Evolutionary conservation across 805 yeast genomes (phyloP).

Genomic region (Vanderwaltozyma yarrowii): DNA sequence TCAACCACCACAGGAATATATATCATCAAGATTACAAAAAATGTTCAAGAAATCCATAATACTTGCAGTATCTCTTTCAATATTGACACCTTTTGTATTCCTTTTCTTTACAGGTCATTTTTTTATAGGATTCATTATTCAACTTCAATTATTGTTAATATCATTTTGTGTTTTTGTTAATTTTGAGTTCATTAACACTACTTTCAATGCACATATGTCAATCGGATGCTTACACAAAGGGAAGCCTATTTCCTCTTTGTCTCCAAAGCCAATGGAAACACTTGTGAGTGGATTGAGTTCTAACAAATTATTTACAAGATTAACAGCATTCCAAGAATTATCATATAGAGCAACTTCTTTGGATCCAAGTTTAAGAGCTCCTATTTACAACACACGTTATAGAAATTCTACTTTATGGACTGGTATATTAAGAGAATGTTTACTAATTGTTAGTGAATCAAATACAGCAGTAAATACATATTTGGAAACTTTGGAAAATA

Average conservation of each 20-base stretch:
- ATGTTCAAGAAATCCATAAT: constrained; percentile 29
- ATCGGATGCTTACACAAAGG: constrained; percentile 65
- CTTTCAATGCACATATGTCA: constrained; percentile 55
- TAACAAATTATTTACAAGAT: constrained; percentile 37
- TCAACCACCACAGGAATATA: constrained; percentile 30
- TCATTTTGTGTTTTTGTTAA: constrained; percentile 29
- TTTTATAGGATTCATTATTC: constrained; percentile 23
- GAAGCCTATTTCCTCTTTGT: constrained; percentile 44
- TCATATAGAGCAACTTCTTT: constrained; percentile 49
- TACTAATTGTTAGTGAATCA: constrained; percentile 41
- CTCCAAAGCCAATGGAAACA: constrained; percentile 53
- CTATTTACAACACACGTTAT: constrained; percentile 43
- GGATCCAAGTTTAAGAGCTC: constrained; percentile 37
- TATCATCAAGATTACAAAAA: constrained; percentile 19
- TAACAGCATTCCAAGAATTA: constrained; percentile 69
- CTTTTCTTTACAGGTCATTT: constrained; percentile 33
- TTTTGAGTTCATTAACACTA: constrained; percentile 49
- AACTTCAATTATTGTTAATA: constrained; percentile 27
- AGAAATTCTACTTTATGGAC: constrained; percentile 45
- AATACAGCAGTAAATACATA: constrained; percentile 30
- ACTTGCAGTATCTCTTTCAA: constrained; percentile 11
- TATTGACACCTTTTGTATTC: constrained; percentile 18
- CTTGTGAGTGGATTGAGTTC: constrained; percentile 54
- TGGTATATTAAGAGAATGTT: constrained; percentile 49
- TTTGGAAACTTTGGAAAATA: constrained; percentile 11